A percentile compares a stretch with the other conserved stretches of the same genome.
These are phyloP conservation scores for Exophiala mesophila DNA, from an alignment of 2,329 filamentous ascomycete species.

Conservation along the genomic window DNA sequence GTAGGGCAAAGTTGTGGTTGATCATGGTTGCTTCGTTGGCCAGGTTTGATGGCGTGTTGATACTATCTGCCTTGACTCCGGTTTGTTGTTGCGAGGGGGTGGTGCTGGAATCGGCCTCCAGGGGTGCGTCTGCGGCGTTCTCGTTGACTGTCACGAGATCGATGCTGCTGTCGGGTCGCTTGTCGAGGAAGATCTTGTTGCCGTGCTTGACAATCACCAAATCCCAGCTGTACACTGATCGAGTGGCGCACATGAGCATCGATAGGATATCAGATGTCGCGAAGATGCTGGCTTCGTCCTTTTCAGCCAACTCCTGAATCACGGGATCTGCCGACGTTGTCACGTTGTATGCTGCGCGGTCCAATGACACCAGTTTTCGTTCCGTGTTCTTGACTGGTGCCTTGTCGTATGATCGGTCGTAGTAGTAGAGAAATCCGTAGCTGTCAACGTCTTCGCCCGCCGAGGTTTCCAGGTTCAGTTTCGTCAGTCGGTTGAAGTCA, in stretches of 20 bases:
- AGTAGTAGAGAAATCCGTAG: constrained; percentile 98
- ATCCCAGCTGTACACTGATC: constrained; percentile 98
- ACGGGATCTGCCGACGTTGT: constrained; percentile 93
- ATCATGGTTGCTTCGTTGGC: constrained; percentile 98
- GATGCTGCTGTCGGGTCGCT: constrained; percentile 88
- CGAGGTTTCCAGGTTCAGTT: constrained; percentile 91
- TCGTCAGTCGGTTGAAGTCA: constrained; percentile 89
- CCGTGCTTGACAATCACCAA: constrained; percentile 88
- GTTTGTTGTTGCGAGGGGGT: constrained; percentile 29
- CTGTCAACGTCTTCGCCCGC: constrained; percentile 92
- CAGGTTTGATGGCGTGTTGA: constrained; percentile 90
- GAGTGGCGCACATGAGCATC: constrained; percentile 97
- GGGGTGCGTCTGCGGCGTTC: constrained; percentile 90
- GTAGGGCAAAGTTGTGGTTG: constrained; percentile 99
- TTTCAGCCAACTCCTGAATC: constrained; percentile 94
- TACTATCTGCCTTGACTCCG: constrained; percentile 75
- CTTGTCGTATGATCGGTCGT: constrained; percentile 94
- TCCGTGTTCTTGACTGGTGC: constrained; percentile 82
- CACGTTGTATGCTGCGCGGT: constrained; percentile 96
- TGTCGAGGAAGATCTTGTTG: constrained; percentile 98
- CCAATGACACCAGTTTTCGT: constrained; percentile 67
- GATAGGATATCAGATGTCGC: constrained; percentile 95
- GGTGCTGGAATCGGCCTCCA: constrained; percentile 70
- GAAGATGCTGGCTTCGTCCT: constrained; percentile 93
- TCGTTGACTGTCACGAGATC: constrained; percentile 99